These are phyloP conservation scores for Rhodotorula toruloides DNA, from an alignment of 768 basidiomycete genomes.

Conservation along the genomic window DNA sequence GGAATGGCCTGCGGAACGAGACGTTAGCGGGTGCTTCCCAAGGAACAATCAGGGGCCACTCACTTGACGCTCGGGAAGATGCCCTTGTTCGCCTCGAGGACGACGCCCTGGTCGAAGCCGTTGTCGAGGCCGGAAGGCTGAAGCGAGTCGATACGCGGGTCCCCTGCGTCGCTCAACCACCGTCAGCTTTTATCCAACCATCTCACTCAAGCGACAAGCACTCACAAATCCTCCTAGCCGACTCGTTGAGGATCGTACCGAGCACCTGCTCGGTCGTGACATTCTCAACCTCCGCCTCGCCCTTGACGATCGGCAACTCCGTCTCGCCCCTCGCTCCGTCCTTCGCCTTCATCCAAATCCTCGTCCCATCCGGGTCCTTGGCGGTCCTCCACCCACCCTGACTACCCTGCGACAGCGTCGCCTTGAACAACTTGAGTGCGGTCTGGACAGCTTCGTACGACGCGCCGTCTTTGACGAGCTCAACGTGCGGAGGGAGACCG, in stretches of 20 bases:
- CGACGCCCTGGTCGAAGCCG: constrained; percentile 30
- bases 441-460: constrained; percentile 16
- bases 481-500: constrained; percentile 28
- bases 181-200: too few species aligned
- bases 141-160: constrained; percentile 21
- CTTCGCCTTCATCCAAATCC: constrained; percentile 13
- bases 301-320: constrained; percentile 29
- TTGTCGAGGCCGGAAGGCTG: constrained; percentile 22
- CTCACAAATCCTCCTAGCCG: constrained; percentile 36
- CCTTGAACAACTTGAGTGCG: constrained; percentile 20
- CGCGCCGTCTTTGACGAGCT: constrained; percentile 4
- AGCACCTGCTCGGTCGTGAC: constrained; percentile 38
- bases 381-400: constrained; percentile 29
- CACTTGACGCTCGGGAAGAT: constrained; percentile 31
- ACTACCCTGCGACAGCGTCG: constrained; percentile 20
- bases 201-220: background rate
- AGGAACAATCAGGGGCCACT: background rate
- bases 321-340: background rate
- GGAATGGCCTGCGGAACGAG: background rate
- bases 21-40: background rate
- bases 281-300: constrained; percentile 22
- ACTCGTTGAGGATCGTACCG: constrained; percentile 23
- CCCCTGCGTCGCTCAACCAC: background rate
- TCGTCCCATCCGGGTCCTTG: constrained; percentile 14
- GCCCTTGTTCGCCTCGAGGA: constrained; percentile 31